Conservation (phyloP, 768 basidiomycete species). For the Boletus rubescentipes region DNA sequence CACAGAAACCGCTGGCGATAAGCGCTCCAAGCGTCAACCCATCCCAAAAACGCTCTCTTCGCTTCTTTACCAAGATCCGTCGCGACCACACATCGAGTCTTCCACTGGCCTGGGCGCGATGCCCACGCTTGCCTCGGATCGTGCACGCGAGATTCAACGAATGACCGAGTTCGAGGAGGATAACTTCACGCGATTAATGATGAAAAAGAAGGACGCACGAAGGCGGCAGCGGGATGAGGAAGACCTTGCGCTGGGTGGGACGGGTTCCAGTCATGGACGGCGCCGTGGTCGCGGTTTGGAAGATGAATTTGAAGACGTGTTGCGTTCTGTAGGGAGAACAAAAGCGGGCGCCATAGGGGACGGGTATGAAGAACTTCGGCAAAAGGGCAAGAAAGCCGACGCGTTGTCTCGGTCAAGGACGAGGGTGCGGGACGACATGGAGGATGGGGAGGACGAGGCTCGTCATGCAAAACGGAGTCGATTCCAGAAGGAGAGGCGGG, state of each 20-base stretch:
- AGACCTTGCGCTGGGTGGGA: slow-evolving; percentile 83
- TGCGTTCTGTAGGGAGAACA: slow-evolving; percentile 57
- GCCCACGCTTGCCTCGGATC: slow-evolving; percentile 53
- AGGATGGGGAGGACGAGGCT: slow-evolving; percentile 30
- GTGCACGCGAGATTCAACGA: slow-evolving; percentile 75
- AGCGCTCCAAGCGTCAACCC: slow-evolving; percentile 47
- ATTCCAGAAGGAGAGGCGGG: slow-evolving; percentile 44
- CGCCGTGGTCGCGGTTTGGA: slow-evolving; percentile 68
- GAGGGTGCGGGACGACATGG: slow-evolving; percentile 29
- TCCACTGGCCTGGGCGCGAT: slow-evolving; percentile 69
- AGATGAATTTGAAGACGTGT: slow-evolving; percentile 82
- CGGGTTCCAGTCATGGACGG: slow-evolving; percentile 52
- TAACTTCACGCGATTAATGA: slow-evolving; percentile 86
- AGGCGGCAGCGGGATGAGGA: slow-evolving; percentile 78
- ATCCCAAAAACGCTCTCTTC: slow-evolving; percentile 64
- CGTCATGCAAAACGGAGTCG: slow-evolving; percentile 37
- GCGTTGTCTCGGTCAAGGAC: slow-evolving; percentile 59
- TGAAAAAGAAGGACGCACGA: slow-evolving; percentile 84
- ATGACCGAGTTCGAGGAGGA: slow-evolving; percentile 92
- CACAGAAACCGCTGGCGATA: slow-evolving; percentile 52
- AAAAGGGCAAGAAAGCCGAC: slow-evolving; percentile 61
- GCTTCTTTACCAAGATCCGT: slow-evolving; percentile 50
- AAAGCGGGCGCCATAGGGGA: slow-evolving; percentile 48
- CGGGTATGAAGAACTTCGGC: slow-evolving; percentile 80
- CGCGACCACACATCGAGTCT: slow-evolving; percentile 67